phyloP scores from a whole-genome alignment of 768 basidiomycete genomes.

The Termitomyces sp. region DNA sequence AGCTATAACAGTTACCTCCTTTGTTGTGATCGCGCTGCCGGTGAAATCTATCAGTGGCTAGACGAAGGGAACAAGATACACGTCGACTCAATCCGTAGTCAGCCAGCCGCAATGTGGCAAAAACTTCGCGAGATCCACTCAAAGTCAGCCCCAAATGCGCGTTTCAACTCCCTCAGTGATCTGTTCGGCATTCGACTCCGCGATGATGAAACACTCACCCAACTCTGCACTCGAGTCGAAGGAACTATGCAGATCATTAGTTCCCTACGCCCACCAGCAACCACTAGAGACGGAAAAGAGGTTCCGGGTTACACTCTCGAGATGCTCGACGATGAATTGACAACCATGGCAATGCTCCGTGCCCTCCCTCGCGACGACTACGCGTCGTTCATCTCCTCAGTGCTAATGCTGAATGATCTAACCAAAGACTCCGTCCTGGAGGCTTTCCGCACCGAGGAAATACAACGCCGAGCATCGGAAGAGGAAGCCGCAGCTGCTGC shows the following conservation, averaged over 20 bases:
- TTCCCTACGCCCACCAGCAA: not conserved
- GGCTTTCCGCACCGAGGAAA: not conserved
- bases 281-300: not conserved
- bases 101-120: not conserved
- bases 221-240: not conserved
- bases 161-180: not conserved
- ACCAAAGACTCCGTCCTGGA: conserved; percentile 1
- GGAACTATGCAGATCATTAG: not conserved
- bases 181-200: not conserved
- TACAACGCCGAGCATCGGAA: not conserved
- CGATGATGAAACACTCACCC: not conserved
- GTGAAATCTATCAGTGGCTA: not conserved
- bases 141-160: not conserved
- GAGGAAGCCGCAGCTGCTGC: not conserved
- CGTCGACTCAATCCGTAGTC: not conserved
- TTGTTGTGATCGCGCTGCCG: not conserved
- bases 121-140: not conserved
- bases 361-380: conserved; percentile 1
- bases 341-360: conserved; percentile 3
- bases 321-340: conserved; percentile 1
- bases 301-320: not conserved
- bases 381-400: not conserved
- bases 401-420: conserved; percentile 4
- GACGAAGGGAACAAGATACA: conserved; percentile 2
- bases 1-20: not conserved